A percentile compares a stretch with the other conserved stretches of the same genome.
Evolutionary conservation across 352 stramenopile species (phyloP).

Genomic region (Aphanomyces invadans): DNA sequence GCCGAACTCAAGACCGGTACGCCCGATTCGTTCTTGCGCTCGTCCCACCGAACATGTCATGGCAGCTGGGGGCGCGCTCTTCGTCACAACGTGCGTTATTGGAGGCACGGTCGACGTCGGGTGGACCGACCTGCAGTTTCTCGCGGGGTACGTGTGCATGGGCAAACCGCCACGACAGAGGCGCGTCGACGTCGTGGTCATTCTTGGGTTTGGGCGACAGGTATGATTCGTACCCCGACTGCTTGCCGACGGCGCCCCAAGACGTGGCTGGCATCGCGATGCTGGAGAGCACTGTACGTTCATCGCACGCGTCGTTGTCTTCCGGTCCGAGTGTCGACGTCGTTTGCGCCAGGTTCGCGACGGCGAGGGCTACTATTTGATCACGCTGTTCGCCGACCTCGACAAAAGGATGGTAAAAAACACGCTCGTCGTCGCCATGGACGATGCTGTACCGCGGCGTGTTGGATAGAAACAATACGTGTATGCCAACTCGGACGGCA

Average conservation of each 20-base stretch:
- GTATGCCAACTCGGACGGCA: slow-evolving; percentile 18
- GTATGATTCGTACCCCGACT: slow-evolving; percentile 5
- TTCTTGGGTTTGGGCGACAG: not conserved
- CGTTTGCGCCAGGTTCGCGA: slow-evolving; percentile 11
- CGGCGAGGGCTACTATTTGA: slow-evolving; percentile 8
- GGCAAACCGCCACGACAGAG: too few relatives aligned
- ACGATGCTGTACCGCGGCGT: too few relatives aligned
- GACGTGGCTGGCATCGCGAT: slow-evolving; percentile 21
- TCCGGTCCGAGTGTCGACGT: too few relatives aligned
- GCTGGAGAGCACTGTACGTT: slow-evolving; percentile 17
- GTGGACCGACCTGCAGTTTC: slow-evolving; percentile 14
- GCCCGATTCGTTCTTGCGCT: too few relatives aligned
- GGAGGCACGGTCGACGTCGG: not conserved
- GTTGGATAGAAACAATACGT: too few relatives aligned
- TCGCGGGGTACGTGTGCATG: slow-evolving; percentile 19
- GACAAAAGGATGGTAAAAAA: slow-evolving; percentile 9
- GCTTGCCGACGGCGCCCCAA: slow-evolving; percentile 1
- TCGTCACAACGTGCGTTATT: slow-evolving; percentile 16
- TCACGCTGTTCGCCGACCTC: slow-evolving; percentile 23
- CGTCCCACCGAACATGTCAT: not conserved
- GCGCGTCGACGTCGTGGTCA: not conserved
- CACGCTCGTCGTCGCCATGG: too few relatives aligned
- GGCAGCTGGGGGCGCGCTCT: not conserved
- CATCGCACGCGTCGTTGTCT: too few relatives aligned
- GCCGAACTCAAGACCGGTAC: slow-evolving; percentile 8